Evolutionary conservation across 2,329 filamentous ascomycete genomes (phyloP).

Genomic region (Fonsecaea nubica): DNA sequence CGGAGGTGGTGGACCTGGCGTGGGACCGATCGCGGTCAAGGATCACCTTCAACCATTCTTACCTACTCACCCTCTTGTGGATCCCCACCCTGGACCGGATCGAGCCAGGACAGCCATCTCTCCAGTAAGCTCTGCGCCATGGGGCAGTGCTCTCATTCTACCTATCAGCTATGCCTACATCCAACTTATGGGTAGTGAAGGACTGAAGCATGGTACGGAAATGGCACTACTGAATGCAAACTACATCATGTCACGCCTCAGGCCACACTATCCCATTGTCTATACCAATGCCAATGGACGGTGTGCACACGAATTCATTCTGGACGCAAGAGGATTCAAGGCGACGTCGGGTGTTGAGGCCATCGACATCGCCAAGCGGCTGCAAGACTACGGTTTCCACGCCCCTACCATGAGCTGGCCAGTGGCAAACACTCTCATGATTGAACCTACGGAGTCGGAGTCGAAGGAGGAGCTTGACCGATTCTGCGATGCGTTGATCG

Average conservation of each 20-base stretch:
- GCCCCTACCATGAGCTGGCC: constrained; percentile 97
- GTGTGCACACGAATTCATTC: constrained; percentile 96
- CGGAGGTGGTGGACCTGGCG: constrained; percentile 89
- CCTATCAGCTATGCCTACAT: constrained; percentile 97
- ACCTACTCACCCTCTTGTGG: constrained; percentile 70
- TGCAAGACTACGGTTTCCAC: constrained; percentile 98
- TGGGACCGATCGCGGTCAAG: constrained; percentile 92
- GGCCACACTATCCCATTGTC: constrained; percentile 85
- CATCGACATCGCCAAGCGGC: constrained; percentile 93
- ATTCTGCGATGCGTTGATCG: constrained; percentile 87
- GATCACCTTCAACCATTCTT: constrained; percentile 77
- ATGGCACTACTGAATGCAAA: constrained; percentile 95
- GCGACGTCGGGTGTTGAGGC: constrained; percentile 83
- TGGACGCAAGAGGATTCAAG: constrained; percentile 85
- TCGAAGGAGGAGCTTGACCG: constrained; percentile 90
- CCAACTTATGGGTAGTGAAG: constrained; percentile 85
- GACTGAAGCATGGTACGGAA: constrained; percentile 87
- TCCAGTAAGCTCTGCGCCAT: constrained; percentile 80
- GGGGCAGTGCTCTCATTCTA: constrained; percentile 87
- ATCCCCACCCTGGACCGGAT: constrained; percentile 44
- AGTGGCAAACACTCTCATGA: constrained; percentile 94
- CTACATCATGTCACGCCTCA: constrained; percentile 88
- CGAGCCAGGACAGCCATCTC: constrained; percentile 60
- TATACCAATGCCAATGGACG: constrained; percentile 88
- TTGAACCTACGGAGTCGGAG: constrained; percentile 95